phyloP scores from a whole-genome alignment of 169 alveolate species.

The Plasmodium gonderi region DNA sequence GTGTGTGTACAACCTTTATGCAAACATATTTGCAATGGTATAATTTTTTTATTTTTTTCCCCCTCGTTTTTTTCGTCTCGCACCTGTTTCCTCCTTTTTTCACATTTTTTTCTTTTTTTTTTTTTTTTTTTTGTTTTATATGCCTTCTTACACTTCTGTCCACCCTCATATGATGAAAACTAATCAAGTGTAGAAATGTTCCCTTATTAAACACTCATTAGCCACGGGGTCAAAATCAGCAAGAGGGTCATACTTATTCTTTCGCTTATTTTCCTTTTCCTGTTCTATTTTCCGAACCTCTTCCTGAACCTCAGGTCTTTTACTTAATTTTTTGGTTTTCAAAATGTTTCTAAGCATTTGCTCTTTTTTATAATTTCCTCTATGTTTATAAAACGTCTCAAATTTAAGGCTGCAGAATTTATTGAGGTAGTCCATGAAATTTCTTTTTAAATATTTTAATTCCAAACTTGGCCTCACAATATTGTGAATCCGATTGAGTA shows the following conservation, averaged over 20 bases:
- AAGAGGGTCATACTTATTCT: slow-evolving; percentile 55
- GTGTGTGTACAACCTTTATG: background rate
- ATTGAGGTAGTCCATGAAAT: slow-evolving; percentile 48
- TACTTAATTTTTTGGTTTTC: slow-evolving; percentile 71
- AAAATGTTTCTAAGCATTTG: slow-evolving; percentile 57
- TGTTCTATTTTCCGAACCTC: slow-evolving; percentile 62
- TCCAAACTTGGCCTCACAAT: slow-evolving; percentile 68
- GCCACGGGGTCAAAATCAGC: slow-evolving; percentile 70
- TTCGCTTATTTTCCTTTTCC: slow-evolving; percentile 36
- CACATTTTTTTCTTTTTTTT: background rate
- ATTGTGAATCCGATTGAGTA: slow-evolving; percentile 67
- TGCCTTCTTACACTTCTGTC: too few species aligned
- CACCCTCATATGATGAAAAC: background rate
- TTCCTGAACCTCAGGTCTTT: slow-evolving; percentile 67
- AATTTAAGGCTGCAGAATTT: slow-evolving; percentile 46
- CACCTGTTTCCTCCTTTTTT: background rate
- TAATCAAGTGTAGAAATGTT: slow-evolving; percentile 28
- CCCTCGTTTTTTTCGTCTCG: too few species aligned
- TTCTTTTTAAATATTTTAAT: slow-evolving; percentile 31
- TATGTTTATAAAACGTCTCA: slow-evolving; percentile 68
- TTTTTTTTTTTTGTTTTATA: too few species aligned
- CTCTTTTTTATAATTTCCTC: slow-evolving; percentile 70
- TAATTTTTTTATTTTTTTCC: background rate
- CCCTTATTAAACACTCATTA: slow-evolving; percentile 43
- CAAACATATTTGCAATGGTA: background rate